These are phyloP conservation scores for Penicillium subrubescens DNA, from an alignment of 495 filamentous ascomycete species.

Conservation along the genomic window DNA sequence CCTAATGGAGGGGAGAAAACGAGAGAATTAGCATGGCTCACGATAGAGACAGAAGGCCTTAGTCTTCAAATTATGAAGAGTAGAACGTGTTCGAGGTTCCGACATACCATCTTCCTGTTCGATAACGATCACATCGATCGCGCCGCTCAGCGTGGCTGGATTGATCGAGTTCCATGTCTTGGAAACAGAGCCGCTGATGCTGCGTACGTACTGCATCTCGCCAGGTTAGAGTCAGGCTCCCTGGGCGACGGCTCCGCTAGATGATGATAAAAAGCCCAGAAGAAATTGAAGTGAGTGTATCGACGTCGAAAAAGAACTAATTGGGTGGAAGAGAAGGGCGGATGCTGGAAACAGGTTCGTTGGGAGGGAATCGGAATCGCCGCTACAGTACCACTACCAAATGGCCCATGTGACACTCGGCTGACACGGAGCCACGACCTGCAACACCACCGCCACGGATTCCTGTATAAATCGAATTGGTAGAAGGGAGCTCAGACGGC, in stretches of 20 bases:
- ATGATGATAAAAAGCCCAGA: slow-evolving; percentile 9
- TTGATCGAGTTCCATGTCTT: slow-evolving; percentile 99
- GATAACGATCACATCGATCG: slow-evolving; percentile 98
- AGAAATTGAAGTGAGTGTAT: slow-evolving; percentile 3
- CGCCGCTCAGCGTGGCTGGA: slow-evolving; percentile 92
- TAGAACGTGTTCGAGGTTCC: not conserved
- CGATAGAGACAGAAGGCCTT: not conserved
- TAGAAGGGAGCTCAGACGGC: slow-evolving; percentile 3
- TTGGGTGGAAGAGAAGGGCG: slow-evolving; percentile 13
- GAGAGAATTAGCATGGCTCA: slow-evolving; percentile 2
- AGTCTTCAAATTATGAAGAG: not conserved
- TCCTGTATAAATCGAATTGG: not conserved
- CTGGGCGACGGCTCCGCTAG: slow-evolving; percentile 11
- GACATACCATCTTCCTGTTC: slow-evolving; percentile 87
- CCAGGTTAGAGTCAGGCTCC: slow-evolving; percentile 23
- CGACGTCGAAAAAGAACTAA: slow-evolving; percentile 6
- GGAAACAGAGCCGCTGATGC: slow-evolving; percentile 91
- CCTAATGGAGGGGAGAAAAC: slow-evolving; percentile 38
- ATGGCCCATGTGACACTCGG: slow-evolving; percentile 49
- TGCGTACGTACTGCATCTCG: slow-evolving; percentile 96
- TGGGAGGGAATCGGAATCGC: slow-evolving; percentile 34
- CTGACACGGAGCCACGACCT: slow-evolving; percentile 26
- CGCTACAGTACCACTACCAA: slow-evolving; percentile 28
- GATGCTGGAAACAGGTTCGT: slow-evolving; percentile 16
- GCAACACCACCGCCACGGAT: slow-evolving; percentile 18